Base-by-base conservation (phyloP, 2,329 filamentous ascomycete genomes). In the Phyllosticta capitalensis region DNA sequence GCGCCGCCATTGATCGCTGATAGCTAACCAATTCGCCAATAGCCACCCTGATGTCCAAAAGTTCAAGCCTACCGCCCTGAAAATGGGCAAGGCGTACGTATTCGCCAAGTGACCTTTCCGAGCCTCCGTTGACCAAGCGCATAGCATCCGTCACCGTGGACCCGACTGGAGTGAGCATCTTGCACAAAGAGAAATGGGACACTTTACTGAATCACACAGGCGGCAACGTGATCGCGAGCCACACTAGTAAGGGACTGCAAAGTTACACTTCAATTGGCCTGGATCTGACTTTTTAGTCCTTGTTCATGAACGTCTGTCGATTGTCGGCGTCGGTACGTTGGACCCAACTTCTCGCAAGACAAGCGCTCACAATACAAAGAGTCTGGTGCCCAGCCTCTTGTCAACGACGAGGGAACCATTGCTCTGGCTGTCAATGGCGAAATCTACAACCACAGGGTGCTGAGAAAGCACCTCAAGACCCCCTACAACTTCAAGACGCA, bases 401-500 rank as follows among this genome's bases (percentile, higher is more conserved):
- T 92, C 80, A 97, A 91, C 80, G 85, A 90, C 66, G 92, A 97
- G 74, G 87, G 86, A 65, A 87, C 82, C 68, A 87, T 99, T 69
- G 86, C 92, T 64, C 85, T 99, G 63, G 92, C 94, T 65, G 94
- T 97, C 84, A 99, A 99, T 76, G 94, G 94, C 77, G 94, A 99
- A 75, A 99, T 99, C 74, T 99, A 99, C 83, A 99, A 99, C 85
- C 94, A 99, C 79, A 89, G 92, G 72, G 84, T 96, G 70, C 82
- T 99, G 70, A 88, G 94, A 72, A 97, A 96, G 79, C 80, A 81
- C 68, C 80, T 96, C 68, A 90, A 90, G 77, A 84, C 80, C 62
- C 83, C 86, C 45, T 96, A 96, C 77, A 87, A 92, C 76, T 99
- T 97, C 86, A 96, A 96, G 86, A 99, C 94, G 65, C 88, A 94